Conservation (phyloP, 768 basidiomycete genomes). For the Terana coerulea region DNA sequence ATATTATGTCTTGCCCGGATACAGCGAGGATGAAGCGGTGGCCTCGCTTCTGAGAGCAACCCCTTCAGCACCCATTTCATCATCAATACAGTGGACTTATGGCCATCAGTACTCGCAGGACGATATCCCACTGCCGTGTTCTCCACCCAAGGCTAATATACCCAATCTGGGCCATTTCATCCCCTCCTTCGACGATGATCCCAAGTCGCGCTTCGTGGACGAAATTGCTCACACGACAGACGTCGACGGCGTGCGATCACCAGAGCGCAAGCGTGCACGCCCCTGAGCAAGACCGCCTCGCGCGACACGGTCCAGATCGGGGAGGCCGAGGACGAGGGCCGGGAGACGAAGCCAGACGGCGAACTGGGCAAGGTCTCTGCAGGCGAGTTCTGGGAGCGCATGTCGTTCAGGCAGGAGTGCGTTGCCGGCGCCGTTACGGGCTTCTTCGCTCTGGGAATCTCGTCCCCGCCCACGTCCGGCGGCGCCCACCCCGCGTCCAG, state of each 20-base stretch:
- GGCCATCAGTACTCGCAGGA: slow-evolving; percentile 68
- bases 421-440: slow-evolving; percentile 86
- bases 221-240: slow-evolving; percentile 78
- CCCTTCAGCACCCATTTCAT: slow-evolving; percentile 17
- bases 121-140: slow-evolving; percentile 42
- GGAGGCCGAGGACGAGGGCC: slow-evolving; percentile 14
- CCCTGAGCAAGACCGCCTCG: slow-evolving; percentile 8
- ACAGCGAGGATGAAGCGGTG: slow-evolving; percentile 61
- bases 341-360: slow-evolving; percentile 33
- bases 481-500: slow-evolving; percentile 6
- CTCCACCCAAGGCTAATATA: slow-evolving; percentile 36
- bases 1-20: slow-evolving; percentile 71
- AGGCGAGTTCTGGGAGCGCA: slow-evolving; percentile 96
- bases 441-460: slow-evolving; percentile 71
- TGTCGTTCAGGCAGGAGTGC: slow-evolving; percentile 96
- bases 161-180: slow-evolving; percentile 68
- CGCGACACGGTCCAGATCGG: slow-evolving; percentile 7
- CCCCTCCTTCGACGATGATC: slow-evolving; percentile 95
- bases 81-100: slow-evolving; percentile 55
- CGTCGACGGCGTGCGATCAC: slow-evolving; percentile 54
- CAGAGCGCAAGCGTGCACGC: slow-evolving; percentile 55
- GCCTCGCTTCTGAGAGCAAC: slow-evolving; percentile 43
- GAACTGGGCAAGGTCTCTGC: slow-evolving; percentile 56
- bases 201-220: slow-evolving; percentile 90
- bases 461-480: slow-evolving; percentile 14